Conservation (phyloP, 2,329 filamentous ascomycete genomes). For the Aspergillus phoenicis region DNA sequence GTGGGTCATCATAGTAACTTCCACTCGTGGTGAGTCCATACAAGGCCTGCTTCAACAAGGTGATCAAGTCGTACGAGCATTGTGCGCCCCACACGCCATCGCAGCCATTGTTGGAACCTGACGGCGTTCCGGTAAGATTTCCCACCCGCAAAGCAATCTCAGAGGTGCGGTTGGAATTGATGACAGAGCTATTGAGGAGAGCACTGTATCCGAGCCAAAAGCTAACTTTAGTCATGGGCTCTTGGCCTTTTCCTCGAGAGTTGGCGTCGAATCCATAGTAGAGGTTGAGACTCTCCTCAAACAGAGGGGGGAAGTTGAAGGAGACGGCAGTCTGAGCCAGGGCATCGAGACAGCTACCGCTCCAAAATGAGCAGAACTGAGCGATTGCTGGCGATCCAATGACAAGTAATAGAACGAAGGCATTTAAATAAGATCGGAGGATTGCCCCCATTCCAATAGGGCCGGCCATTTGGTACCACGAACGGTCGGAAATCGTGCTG, state of each 20-base stretch:
- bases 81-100: conserved; percentile 40
- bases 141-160: conserved; percentile 41
- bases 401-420: conserved; percentile 25
- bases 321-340: conserved; percentile 41
- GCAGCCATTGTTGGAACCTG: conserved; percentile 40
- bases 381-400: conserved; percentile 27
- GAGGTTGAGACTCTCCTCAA: conserved; percentile 35
- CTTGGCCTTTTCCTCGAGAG: conserved; percentile 32
- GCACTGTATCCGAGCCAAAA: conserved; percentile 42
- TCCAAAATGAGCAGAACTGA: conserved; percentile 41
- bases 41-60: conserved; percentile 29
- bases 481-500: conserved; percentile 12
- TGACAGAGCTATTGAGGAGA: conserved; percentile 29
- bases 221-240: conserved; percentile 39
- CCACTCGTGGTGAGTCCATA: conserved; percentile 31
- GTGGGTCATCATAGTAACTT: conserved; percentile 31
- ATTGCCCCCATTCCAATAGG: conserved; percentile 15
- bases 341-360: conserved; percentile 40
- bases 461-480: conserved; percentile 25
- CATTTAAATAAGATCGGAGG: conserved; percentile 19
- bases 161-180: conserved; percentile 38
- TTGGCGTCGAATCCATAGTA: conserved; percentile 42
- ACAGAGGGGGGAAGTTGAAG: conserved; percentile 39
- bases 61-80: conserved; percentile 38
- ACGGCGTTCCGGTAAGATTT: conserved; percentile 39